Evolutionary conservation across 106 monocot species (phyloP).

Genomic region (Acorus gramineus): DNA sequence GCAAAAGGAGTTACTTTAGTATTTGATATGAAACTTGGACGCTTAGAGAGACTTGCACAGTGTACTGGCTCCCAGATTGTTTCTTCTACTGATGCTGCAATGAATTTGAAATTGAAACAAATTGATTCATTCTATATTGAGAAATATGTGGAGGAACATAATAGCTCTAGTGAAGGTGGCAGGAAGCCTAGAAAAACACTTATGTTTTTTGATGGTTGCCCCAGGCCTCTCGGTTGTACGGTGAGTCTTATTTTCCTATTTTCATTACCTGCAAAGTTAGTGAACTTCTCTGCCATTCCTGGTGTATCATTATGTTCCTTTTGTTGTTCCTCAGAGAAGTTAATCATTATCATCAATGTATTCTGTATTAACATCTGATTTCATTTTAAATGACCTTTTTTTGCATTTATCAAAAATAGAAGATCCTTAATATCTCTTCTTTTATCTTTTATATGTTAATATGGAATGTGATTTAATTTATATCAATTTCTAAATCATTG

Average conservation of each 20-base stretch:
- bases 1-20: slow-evolving; percentile 60
- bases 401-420: too few relatives aligned
- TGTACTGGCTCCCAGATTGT: slow-evolving; percentile 78
- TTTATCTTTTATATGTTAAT: too few relatives aligned
- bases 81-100: slow-evolving; percentile 28
- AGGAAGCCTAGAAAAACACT: slow-evolving; percentile 64
- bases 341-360: too few relatives aligned
- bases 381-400: too few relatives aligned
- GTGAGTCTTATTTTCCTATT: slow-evolving; percentile 29
- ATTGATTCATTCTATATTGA: slow-evolving; percentile 77
- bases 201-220: slow-evolving; percentile 86
- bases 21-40: slow-evolving; percentile 77
- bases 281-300: too few relatives aligned
- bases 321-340: too few relatives aligned
- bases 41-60: slow-evolving; percentile 71
- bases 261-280: too few relatives aligned
- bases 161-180: slow-evolving; percentile 34
- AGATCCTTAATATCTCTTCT: too few relatives aligned
- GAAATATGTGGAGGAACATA: slow-evolving; percentile 71
- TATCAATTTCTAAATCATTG: too few relatives aligned
- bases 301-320: too few relatives aligned
- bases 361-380: too few relatives aligned
- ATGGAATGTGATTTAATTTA: too few relatives aligned
- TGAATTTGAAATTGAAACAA: slow-evolving; percentile 33
- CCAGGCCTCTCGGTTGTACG: slow-evolving; percentile 83